A percentile compares a stretch with the other conserved stretches of the same genome.
Evolutionary conservation across 1,139 yeast genomes (phyloP).

Genomic region (Lodderomyces jiufengensis): DNA sequence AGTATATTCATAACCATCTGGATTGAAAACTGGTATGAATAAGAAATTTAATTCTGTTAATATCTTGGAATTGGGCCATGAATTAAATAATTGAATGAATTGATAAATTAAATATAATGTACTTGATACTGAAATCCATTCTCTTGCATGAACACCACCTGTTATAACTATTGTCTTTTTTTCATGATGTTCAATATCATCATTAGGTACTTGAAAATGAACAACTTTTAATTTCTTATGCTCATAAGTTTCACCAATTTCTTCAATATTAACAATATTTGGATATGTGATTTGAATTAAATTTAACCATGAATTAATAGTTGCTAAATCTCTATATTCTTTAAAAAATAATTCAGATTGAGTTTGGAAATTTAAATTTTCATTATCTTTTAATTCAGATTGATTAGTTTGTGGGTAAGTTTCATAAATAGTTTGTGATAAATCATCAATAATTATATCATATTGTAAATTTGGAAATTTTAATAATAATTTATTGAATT

Average conservation of each 20-base stretch:
- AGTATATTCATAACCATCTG: conserved; percentile 85
- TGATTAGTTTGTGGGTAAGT: conserved; percentile 40
- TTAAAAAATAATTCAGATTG: conserved; percentile 55
- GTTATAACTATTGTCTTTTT: conserved; percentile 72
- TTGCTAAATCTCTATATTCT: conserved; percentile 64
- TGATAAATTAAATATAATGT: conserved; percentile 60
- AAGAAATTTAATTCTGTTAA: conserved; percentile 56
- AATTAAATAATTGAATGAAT: conserved; percentile 50
- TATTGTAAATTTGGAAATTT: conserved; percentile 22
- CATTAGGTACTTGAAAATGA: conserved; percentile 50
- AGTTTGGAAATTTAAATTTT: conserved; percentile 19
- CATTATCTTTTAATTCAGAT: conserved; percentile 14
- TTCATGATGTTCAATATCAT: conserved; percentile 40
- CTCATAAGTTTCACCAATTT: conserved; percentile 72
- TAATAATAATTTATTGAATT: conserved; percentile 21
- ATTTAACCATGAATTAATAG: conserved; percentile 72
- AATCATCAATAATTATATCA: conserved; percentile 48
- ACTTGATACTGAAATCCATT: conserved; percentile 80
- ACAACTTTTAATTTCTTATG: conserved; percentile 67
- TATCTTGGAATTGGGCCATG: conserved; percentile 33
- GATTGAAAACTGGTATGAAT: conserved; percentile 80
- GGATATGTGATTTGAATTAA: conserved; percentile 55
- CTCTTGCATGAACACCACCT: conserved; percentile 87
- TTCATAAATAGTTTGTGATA: conserved; percentile 54
- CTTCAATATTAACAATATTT: conserved; percentile 53